Base-by-base conservation (phyloP, 2,329 filamentous ascomycete genomes). In the Nothopassalora personata region DNA sequence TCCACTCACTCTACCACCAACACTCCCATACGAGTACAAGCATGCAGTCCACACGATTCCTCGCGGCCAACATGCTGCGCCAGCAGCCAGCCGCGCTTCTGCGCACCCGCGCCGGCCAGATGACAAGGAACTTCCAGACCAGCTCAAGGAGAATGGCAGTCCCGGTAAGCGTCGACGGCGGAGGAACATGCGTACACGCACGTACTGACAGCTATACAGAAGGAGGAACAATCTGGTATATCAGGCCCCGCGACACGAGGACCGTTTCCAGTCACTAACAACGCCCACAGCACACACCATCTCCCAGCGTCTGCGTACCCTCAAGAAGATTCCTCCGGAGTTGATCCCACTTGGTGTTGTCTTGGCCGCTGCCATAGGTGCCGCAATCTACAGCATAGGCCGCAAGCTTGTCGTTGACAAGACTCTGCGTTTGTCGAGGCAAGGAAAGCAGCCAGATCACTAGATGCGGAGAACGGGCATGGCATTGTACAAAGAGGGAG, bases 281-380 rank as follows among this genome's bases (percentile, higher is more conserved):
- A 31, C 6, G 15, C 13, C 18, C 9, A 52, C 69, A 99, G 94
- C 91, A 75, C 94, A 97, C 81, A 97, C 93, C 71, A 86, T 97
- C 78, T 96, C 93, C 67, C 94, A 97, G 82, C 90, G 93, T 75
- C 83, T 99, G 71, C 89, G 92, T 75, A 88, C 86, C 75, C 83
- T 97, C 73, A 92, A 89, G 84, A 86, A 87, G 79, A 88, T 97
- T 73, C 94, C 94, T 68, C 86, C 91, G 69, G 94, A 99, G 83
- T 83, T 99, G 84, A 86, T 92, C 70, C 94, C 94, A 73, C 88
- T 99, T 70, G 92, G 92, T 76, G 79, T 94, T 69, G 94, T 97
- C 77, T 87, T 97, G 72, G 85, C 81, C 68, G 77, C 85, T 71
- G 85, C 92, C 72, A 75, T 97, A 67, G 77, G 81, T 73, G 91